Conservation (phyloP, 2,329 filamentous ascomycete genomes). For the Paramyrothecium sp. region DNA sequence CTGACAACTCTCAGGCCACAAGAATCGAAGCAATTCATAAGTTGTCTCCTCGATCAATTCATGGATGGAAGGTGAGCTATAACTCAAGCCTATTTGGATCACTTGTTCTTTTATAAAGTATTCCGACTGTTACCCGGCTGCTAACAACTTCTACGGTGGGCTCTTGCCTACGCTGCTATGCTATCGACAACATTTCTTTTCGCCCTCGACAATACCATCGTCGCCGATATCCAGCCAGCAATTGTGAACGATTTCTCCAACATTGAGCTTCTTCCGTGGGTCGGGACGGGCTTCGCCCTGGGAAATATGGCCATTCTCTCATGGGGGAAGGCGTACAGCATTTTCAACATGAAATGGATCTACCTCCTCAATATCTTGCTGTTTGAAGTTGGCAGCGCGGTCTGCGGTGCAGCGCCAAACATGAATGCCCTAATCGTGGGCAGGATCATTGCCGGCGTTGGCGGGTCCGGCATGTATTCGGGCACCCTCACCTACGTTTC, state of each 20-base stretch:
- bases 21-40: not conserved
- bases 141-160: slow-evolving; percentile 7
- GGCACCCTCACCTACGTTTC: slow-evolving; percentile 23
- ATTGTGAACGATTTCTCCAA: slow-evolving; percentile 33
- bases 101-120: too few relatives aligned
- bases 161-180: slow-evolving; percentile 7
- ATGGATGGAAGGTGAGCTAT: not conserved
- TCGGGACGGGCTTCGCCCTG: slow-evolving; percentile 34
- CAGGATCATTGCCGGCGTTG: slow-evolving; percentile 37
- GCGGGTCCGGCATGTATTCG: slow-evolving; percentile 37
- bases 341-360: slow-evolving; percentile 42
- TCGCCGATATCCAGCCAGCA: slow-evolving; percentile 41
- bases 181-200: slow-evolving; percentile 32
- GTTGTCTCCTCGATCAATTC: not conserved
- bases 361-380: slow-evolving; percentile 18
- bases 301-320: slow-evolving; percentile 35
- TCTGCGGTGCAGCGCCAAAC: slow-evolving; percentile 36
- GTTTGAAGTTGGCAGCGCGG: slow-evolving; percentile 22
- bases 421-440: slow-evolving; percentile 45
- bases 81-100: not conserved
- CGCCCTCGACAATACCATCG: slow-evolving; percentile 46
- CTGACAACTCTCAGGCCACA: not conserved
- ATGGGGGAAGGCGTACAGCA: slow-evolving; percentile 33
- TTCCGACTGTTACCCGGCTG: not conserved
- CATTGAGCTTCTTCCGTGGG: slow-evolving; percentile 37